Base-by-base conservation (phyloP, 495 filamentous ascomycete genomes). In the Podospora bellae-mahoneyi region DNA sequence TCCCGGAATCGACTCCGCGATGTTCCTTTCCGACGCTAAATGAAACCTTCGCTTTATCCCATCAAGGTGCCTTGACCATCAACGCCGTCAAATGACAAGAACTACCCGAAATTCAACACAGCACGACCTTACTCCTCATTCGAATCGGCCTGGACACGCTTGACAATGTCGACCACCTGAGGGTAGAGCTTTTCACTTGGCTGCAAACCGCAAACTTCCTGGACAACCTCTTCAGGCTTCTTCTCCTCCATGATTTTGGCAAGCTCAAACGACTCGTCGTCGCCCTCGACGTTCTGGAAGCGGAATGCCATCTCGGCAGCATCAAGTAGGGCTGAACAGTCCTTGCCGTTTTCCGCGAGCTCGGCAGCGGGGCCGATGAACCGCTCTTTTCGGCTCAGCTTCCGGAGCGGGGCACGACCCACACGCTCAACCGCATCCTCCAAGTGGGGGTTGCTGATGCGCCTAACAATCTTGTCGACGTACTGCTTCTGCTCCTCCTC, bases 401-500 rank as follows among this genome's bases (percentile, higher is more conserved):
- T 99, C 77, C 95, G 88, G 66, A 98, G 80, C 10, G 95, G 95
- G 55, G 94, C 95, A 76, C 95, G 94, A 62, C 94, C 95, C 69
- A 99, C 95, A 74, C 95, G 95, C 83, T 93, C 92, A 48, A 97
- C 92, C 54, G 88, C 88, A 80, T 99, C 95, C 76, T 96, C 90
- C 55, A 99, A 85, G 76, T 93, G 88, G n/a, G 90, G 96, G 81
- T 99, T 99, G 75, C 90, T 91, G 79, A 99, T 97, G 73, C 95
- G 91, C 69, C 82, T 84, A 73, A 98, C 84, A 80, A 99, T 98
- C 81, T 90, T 94, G 74, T 96, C 84, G 68, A 96, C 92, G 81
- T 99, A 99, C 9, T 86, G 87, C 65, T 90, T 82, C 83, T 99
- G 95, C 79, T 95, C 93, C 59, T 89, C 73, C 19, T 81, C 79